These are phyloP conservation scores for Aspergillus intermedius DNA, from an alignment of 2,329 filamentous ascomycete species.

Conservation along the genomic window DNA sequence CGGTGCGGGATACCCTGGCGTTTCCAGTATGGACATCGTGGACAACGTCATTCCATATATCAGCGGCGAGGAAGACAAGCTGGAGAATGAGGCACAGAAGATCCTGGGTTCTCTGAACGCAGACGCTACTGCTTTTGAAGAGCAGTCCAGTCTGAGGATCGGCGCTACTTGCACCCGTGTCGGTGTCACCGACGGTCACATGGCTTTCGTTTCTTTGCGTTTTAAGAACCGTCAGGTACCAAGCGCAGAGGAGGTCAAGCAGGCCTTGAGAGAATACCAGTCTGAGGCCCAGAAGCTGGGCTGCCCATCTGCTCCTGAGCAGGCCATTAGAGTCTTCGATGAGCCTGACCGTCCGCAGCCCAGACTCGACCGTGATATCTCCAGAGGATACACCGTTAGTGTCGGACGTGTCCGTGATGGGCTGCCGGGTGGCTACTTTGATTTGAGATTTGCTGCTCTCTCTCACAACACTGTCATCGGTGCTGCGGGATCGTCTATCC, in stretches of 20 bases:
- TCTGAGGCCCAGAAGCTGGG: constrained; percentile 76
- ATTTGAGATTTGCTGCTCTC: constrained; percentile 88
- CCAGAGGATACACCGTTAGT: constrained; percentile 81
- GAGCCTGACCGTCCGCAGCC: constrained; percentile 88
- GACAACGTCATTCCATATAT: constrained; percentile 97
- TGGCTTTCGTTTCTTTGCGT: constrained; percentile 80
- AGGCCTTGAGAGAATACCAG: constrained; percentile 72
- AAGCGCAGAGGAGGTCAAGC: constrained; percentile 66
- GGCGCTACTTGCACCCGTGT: constrained; percentile 90
- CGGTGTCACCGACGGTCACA: constrained; percentile 91
- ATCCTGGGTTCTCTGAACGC: constrained; percentile 73
- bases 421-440: constrained; percentile 73
- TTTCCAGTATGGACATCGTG: constrained; percentile 89
- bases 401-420: constrained; percentile 84
- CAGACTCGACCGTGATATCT: constrained; percentile 76
- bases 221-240: constrained; percentile 73
- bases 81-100: constrained; percentile 91
- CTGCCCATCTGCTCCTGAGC: constrained; percentile 76
- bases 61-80: constrained; percentile 88
- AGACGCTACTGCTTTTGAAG: constrained; percentile 66
- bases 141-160: constrained; percentile 68
- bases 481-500: constrained; percentile 88
- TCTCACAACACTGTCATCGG: constrained; percentile 92
- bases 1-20: constrained; percentile 62
- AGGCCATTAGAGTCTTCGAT: constrained; percentile 81